Conservation (phyloP, 495 filamentous ascomycete genomes). For the Massariosphaeria phaeospora region DNA sequence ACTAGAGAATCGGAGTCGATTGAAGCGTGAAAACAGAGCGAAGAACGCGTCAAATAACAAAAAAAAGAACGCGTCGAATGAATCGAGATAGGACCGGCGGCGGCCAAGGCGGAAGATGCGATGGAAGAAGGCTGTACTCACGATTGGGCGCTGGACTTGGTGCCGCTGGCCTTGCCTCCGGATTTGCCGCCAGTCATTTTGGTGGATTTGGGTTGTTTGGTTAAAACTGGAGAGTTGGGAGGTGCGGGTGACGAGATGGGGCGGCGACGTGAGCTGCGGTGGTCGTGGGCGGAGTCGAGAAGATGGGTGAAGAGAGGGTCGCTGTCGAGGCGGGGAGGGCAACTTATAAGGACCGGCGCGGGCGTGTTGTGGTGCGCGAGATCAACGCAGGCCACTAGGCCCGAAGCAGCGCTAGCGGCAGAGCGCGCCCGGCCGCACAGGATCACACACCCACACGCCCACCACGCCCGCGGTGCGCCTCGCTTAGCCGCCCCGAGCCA, state of each 20-base stretch:
- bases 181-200: conserved; percentile 99
- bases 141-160: conserved; percentile 91
- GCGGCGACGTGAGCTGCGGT: conserved; percentile 34
- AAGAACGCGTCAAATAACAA: conserved; percentile 31
- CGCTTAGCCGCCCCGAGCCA: conserved; percentile 1
- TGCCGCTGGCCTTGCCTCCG: conserved; percentile 94
- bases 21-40: conserved; percentile 33
- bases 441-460: conserved; percentile 4
- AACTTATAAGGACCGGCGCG: conserved; percentile 33
- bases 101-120: too few relatives aligned
- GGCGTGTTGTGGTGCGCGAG: conserved; percentile 36
- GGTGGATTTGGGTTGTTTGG: conserved; percentile 43
- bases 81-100: conserved; percentile 12
- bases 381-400: too few relatives aligned
- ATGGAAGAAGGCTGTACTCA: conserved; percentile 52
- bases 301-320: conserved; percentile 29
- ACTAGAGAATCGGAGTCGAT: conserved; percentile 37
- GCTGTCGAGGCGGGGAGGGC: conserved; percentile 23
- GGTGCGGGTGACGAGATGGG: conserved; percentile 30
- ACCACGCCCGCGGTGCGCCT: not conserved
- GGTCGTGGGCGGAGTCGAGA: conserved; percentile 18
- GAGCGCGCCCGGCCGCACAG: conserved; percentile 22
- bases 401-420: too few relatives aligned
- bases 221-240: conserved; percentile 34
- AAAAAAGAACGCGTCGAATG: conserved; percentile 29